These are phyloP conservation scores for Schizonepeta tenuifolia DNA, from an alignment of 257 asterid genomes.

Conservation along the genomic window DNA sequence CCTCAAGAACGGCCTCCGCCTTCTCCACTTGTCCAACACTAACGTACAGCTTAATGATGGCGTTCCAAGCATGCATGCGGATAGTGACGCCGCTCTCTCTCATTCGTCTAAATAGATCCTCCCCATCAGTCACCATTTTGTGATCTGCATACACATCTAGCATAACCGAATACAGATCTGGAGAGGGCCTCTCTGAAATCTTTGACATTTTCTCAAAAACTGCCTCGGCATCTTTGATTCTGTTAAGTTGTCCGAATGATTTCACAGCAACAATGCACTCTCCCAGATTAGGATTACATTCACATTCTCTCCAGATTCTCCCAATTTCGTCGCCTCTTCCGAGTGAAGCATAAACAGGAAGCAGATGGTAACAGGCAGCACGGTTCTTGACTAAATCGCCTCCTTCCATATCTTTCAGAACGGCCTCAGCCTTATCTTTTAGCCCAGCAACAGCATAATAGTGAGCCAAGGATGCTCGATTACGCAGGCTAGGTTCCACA, in stretches of 20 bases:
- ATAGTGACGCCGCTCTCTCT: constrained; percentile 43
- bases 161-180: constrained; percentile 45
- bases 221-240: constrained; percentile 70
- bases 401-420: constrained; percentile 75
- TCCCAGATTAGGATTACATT: constrained; percentile 43
- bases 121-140: constrained; percentile 69
- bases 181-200: constrained; percentile 38
- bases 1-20: constrained; percentile 65
- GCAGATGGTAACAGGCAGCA: constrained; percentile 42
- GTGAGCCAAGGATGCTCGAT: constrained; percentile 46
- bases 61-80: constrained; percentile 61
- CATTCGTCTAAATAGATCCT: constrained; percentile 69
- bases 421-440: constrained; percentile 64
- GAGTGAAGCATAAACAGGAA: constrained; percentile 66
- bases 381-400: constrained; percentile 44
- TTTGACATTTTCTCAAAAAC: constrained; percentile 50
- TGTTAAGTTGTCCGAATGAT: constrained; percentile 73
- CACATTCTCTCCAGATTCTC: constrained; percentile 65
- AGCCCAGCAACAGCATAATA: constrained; percentile 51
- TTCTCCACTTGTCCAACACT: constrained; percentile 75
- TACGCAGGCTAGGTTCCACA: constrained; percentile 40
- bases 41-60: constrained; percentile 69
- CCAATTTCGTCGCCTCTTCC: constrained; percentile 62
- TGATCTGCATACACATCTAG: constrained; percentile 61
- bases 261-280: constrained; percentile 64